Evolutionary conservation across 1,284 basidiomycete genomes (phyloP).

Genomic region (Leucoagaricus sp.): DNA sequence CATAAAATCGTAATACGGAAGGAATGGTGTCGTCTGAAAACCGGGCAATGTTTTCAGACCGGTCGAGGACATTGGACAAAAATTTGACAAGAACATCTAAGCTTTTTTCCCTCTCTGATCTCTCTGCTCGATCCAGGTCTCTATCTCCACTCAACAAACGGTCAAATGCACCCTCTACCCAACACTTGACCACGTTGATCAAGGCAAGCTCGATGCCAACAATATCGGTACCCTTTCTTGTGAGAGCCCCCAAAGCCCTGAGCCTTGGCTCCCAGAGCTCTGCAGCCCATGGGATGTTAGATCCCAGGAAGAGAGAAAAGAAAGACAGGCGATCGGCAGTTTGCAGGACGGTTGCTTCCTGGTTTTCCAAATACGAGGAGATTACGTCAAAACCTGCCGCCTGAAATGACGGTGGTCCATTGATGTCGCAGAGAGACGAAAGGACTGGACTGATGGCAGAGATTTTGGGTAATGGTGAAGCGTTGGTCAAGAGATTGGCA

Average conservation of each 20-base stretch:
- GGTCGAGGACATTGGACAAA: conserved; percentile 50
- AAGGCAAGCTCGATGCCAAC: conserved; percentile 62
- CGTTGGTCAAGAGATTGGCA: conserved; percentile 41
- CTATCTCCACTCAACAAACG: conserved; percentile 43
- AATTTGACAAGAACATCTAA: conserved; percentile 60
- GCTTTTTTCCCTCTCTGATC: conserved; percentile 59
- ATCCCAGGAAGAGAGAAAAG: conserved; percentile 58
- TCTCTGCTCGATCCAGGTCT: conserved; percentile 42
- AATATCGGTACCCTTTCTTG: conserved; percentile 57
- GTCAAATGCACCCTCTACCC: conserved; percentile 66
- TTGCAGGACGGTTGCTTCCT: conserved; percentile 41
- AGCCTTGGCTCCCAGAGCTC: conserved; percentile 73
- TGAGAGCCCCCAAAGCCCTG: conserved; percentile 63
- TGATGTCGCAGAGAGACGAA: conserved; percentile 51
- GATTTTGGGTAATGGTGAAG: conserved; percentile 51
- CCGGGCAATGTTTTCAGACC: conserved; percentile 54
- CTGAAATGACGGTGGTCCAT: conserved; percentile 56
- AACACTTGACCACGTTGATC: conserved; percentile 54
- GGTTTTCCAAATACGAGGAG: conserved; percentile 63
- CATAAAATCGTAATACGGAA: conserved; percentile 58
- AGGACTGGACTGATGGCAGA: conserved; percentile 56
- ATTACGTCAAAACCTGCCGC: conserved; percentile 71
- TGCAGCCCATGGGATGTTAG: conserved; percentile 47
- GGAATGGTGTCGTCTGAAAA: conserved; percentile 57
- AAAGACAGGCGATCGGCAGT: conserved; percentile 62